Evolutionary conservation across 805 yeast species (phyloP), one percentile per base, ranked within the genome.

Genomic region (Ogataea siamensis): DNA sequence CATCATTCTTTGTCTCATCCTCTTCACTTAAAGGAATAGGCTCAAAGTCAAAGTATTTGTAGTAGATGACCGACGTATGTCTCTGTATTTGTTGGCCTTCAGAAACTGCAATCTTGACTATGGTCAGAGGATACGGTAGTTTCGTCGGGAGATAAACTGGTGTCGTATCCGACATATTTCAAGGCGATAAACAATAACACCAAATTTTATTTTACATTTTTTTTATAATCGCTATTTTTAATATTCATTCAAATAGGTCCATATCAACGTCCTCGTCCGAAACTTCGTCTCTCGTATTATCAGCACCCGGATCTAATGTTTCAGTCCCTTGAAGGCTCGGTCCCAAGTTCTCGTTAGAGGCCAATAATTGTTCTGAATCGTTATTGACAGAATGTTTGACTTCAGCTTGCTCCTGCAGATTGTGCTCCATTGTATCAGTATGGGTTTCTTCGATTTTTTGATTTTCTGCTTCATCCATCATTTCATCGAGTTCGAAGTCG

Each of bases 11-110:
- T 12, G 54, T 57, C 13, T 61, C 62, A 5, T 53, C 55, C 23
- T 63, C 68, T 28, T 71, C 75, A 34, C 67, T 66, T 31, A 68
- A 60, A 7, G 80, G 78, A 44, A 73, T 71, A 22, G 74, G 79
- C 50, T 74, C 77, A 55, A 70, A 75, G 47, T 80, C 84, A 76
- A 80, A 76, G 55, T 82, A 84, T 52, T 74, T 74, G 64, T 80
- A 85, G 37, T 74, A 66, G 42, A 84, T 55, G 4, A 85, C 54
- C 2, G 81, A 68, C 15, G 70, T 58, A 55, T 78, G 83, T 50
- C 73, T 75, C 11, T 58, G 42, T 5, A 83, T 69, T 0, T 52
- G 43, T 9, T 70, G 71, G 7, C 80, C 84, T 2, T 55, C 59
- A 5, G 58, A 46, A 28, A 67, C 69, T 15, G 68, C 56, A 8